A percentile compares a stretch with the other conserved stretches of the same genome.
Evolutionary conservation across 495 filamentous ascomycete species (phyloP).

Genomic region (Aspergillus haitiensis): DNA sequence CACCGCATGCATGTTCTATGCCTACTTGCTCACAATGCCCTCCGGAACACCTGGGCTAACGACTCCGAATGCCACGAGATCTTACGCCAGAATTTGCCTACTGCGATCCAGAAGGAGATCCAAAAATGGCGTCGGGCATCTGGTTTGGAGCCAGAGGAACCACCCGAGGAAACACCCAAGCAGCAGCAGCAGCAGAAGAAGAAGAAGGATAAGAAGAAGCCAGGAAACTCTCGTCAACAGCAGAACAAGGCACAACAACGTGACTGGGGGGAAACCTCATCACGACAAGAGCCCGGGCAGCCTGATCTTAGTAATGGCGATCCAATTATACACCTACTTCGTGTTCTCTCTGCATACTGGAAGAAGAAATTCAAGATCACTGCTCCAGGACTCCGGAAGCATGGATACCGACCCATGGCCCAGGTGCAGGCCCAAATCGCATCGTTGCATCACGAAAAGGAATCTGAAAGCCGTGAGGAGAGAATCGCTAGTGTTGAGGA

Average conservation of each 20-base stretch:
- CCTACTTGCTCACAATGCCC: conserved; percentile 81
- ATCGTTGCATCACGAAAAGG: conserved; percentile 60
- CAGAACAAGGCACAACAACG: conserved; percentile 45
- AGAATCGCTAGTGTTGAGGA: conserved; percentile 61
- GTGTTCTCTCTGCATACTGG: conserved; percentile 79
- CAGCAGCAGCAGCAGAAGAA: conserved; percentile 46
- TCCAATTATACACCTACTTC: conserved; percentile 77
- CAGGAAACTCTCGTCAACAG: conserved; percentile 35
- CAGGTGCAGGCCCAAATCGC: conserved; percentile 64
- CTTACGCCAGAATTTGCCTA: conserved; percentile 67
- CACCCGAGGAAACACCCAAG: conserved; percentile 32
- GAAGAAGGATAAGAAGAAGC: conserved; percentile 44
- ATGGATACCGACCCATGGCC: conserved; percentile 75
- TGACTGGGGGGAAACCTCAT: conserved; percentile 73
- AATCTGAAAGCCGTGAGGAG: conserved; percentile 71
- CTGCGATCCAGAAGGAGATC: conserved; percentile 66
- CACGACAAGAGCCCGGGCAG: conserved; percentile 65
- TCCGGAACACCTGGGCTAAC: conserved; percentile 85
- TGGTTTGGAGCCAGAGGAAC: conserved; percentile 54
- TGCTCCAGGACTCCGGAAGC: conserved; percentile 79
- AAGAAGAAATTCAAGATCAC: conserved; percentile 77
- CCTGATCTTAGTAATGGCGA: conserved; percentile 78
- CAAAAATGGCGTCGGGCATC: conserved; percentile 70
- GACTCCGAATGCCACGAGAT: conserved; percentile 77
- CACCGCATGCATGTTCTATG: conserved; percentile 90